Evolutionary conservation across 2,329 filamentous ascomycete genomes (phyloP).

Genomic region (Claviceps humidiphila): DNA sequence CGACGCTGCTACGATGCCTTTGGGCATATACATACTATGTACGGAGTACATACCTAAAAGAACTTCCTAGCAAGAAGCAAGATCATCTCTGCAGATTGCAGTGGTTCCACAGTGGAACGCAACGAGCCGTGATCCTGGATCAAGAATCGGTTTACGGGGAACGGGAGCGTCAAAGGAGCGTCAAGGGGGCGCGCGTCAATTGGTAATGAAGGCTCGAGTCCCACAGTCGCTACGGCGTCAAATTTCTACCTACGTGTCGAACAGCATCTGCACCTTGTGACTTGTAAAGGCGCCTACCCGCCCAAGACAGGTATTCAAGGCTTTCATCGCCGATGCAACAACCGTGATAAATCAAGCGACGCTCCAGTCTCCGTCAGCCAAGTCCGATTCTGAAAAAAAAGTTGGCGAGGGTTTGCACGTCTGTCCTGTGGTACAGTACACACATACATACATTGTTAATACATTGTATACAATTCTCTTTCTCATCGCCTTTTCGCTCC

Average conservation of each 20-base stretch:
- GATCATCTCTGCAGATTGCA: neutral
- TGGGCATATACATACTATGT: no score
- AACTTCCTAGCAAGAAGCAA: neutral
- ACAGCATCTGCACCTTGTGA: neutral
- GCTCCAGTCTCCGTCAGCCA: no score
- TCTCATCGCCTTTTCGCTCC: no score
- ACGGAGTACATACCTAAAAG: no score
- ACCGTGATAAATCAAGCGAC: no score
- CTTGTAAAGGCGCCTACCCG: no score
- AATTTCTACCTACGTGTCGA: neutral
- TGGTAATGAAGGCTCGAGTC: neutral
- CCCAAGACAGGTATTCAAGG: no score
- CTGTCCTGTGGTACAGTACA: neutral
- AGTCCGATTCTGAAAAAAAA: no score
- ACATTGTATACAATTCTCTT: neutral
- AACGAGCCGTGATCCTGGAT: neutral
- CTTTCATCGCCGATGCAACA: no score
- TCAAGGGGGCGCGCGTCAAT: neutral
- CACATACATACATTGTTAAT: neutral
- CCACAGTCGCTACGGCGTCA: neutral
- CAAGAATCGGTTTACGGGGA: neutral
- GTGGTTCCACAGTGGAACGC: neutral
- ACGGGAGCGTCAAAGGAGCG: neutral
- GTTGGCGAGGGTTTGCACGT: no score
- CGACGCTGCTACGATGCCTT: neutral